phyloP scores from a whole-genome alignment of 164 flowering plant genomes.

The Vitis rotundifolia region DNA sequence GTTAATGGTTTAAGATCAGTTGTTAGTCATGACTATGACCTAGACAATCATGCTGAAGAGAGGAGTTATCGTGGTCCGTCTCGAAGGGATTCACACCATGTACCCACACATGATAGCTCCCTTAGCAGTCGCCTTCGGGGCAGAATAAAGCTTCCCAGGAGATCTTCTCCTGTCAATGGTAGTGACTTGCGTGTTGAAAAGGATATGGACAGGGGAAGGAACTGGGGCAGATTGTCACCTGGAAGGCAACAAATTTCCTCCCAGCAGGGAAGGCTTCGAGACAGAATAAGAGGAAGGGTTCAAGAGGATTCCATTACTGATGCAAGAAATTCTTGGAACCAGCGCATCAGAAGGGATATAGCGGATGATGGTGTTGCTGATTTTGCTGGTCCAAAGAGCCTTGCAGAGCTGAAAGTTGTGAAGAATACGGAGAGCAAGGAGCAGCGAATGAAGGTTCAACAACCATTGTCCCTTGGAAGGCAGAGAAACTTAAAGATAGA shows the following conservation, averaged over 20 bases:
- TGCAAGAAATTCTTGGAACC: slow-evolving; percentile 34
- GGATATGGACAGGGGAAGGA: slow-evolving; percentile 50
- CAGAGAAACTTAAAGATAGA: slow-evolving; percentile 26
- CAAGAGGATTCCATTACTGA: slow-evolving; percentile 37
- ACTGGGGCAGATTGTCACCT: slow-evolving; percentile 44
- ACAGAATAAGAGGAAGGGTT: slow-evolving; percentile 44
- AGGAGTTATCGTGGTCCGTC: slow-evolving; percentile 29
- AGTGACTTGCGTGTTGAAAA: slow-evolving; percentile 33
- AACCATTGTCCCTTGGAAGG: slow-evolving; percentile 29
- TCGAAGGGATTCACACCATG: slow-evolving; percentile 38
- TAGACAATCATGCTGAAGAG: slow-evolving; percentile 36
- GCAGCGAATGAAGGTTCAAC: slow-evolving; percentile 19
- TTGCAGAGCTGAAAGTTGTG: slow-evolving; percentile 52
- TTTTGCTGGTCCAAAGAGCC: slow-evolving; percentile 64
- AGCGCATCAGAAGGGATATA: slow-evolving; percentile 28
- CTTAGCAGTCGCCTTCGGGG: slow-evolving; percentile 64
- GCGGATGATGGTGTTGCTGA: slow-evolving; percentile 22
- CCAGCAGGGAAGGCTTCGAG: slow-evolving; percentile 44
- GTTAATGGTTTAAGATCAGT: slow-evolving; percentile 65
- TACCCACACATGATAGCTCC: slow-evolving; percentile 42
- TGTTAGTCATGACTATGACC: slow-evolving; percentile 46
- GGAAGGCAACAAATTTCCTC: slow-evolving; percentile 32
- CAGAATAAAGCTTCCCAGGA: slow-evolving; percentile 58
- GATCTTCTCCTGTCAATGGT: slow-evolving; percentile 35
- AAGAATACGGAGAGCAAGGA: slow-evolving; percentile 31